Base-by-base conservation (phyloP, 192 early-diverging fungal species). In the Backusella australiensis region DNA sequence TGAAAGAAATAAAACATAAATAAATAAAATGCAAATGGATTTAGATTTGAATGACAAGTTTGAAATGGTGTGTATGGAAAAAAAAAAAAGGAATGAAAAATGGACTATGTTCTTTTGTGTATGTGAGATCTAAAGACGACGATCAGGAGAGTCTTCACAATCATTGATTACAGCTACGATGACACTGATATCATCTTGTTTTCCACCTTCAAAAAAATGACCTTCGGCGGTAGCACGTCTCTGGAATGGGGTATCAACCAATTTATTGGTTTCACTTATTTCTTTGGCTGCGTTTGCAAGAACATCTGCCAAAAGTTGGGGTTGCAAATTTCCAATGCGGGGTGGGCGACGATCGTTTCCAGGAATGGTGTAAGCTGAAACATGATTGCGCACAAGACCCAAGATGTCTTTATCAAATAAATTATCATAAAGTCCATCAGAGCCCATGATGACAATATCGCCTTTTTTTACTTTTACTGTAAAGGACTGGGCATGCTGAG, bases 391-490 rank as follows among this genome's bases (percentile, higher is more conserved):
- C 78, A 73, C 80, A 74, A 78, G 78, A 76, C 52, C 96, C 35
- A 99, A 78, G 77, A 99, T 96, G 65, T 99, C 96, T 67, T 96
- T 94, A 77, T 99, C 98, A 88, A 97, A 98, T 15, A 99, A 83
- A 74, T 99, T 99, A 86, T 99, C 98, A 83, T 97, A 98, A 52
- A 99, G 85, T 15, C 98, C 97, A 82, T 99, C 98, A 1, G 92
- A 90, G 17, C 93, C 98, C 72, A 99, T 82, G 15, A 99, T 87
- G 14, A 99, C 91, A 69, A 99, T 91, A 79, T 99, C 98, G 49
- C 94, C 95, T 78, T 94, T 92, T 71, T 94, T 88, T 17, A 97
- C 89, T 76, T 96, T 95, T 26, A 98, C 87, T 7, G 81, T 89
- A 75, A 93, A 98, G 6, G 65, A n/a, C 76, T 95, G 92, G 0